Base-by-base conservation (phyloP, 2,329 filamentous ascomycete species). In the Mycosphaerella sp. region DNA sequence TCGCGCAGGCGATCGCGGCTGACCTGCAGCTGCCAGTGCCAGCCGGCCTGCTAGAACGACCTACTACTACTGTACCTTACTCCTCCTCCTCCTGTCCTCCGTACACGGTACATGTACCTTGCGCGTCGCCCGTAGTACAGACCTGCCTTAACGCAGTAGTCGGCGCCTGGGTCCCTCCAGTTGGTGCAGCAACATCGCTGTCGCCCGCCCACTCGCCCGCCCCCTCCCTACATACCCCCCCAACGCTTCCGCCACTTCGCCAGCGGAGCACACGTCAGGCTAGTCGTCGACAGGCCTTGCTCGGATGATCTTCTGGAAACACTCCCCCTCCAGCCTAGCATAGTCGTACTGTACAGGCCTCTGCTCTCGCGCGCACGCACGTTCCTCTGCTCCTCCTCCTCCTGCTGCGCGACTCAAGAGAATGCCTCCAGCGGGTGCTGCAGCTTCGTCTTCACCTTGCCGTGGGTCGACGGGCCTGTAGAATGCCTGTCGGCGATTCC, bases 401-500 rank as follows among this genome's bases (percentile, higher is more conserved):
- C 1, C 28, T 30, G 12, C 36, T 37, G 27, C 43, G n/a, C 37
- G 37, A 40, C 17, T 21, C 43, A 37, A 25, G 27, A 37, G 21
- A 45, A 45, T 45, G 43, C 21, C 41, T 13, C 28, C n/a, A 8
- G n/a, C 21, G 30, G 28, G 7, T 16, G 7, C 25, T 44, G 41
- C 25, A 16, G 25, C 41, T 25, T 37, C n/a, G 13, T 13, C 47
- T 16, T 14, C 40, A n/a, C 21, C 6, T 10, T 27, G 30, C 32
- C 34, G 42, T n/a, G 28, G 17, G 45, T 32, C 14, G n/a, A 27
- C 25, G 25, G 16, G 40, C 35, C 6, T 35, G n/a, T 39, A 13
- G n/a, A 37, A 44, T 44, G 50, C 50, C 41, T 44, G 44, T 53
- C 50, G 28, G 40, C 45, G 37, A 17, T 30, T 28, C 40, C 44